Evolutionary conservation across 2,329 filamentous ascomycete genomes (phyloP).

Genomic region (Ophiostoma sp.): DNA sequence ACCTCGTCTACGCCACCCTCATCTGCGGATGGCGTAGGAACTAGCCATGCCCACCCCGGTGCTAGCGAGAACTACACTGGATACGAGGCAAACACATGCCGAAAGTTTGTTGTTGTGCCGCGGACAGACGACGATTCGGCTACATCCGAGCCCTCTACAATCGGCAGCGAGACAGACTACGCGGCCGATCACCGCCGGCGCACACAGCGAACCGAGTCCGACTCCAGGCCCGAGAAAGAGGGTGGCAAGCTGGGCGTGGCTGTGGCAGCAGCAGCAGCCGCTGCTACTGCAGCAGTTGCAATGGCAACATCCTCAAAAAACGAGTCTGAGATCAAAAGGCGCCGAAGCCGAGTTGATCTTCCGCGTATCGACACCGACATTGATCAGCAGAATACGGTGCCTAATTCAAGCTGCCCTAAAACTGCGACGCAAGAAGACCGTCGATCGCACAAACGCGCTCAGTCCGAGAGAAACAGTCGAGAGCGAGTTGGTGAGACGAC

Average conservation of each 20-base stretch:
- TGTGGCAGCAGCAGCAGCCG: conserved; percentile 15
- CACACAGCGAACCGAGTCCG: neutral
- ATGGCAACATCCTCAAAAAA: neutral
- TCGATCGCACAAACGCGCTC: neutral
- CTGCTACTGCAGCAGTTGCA: neutral
- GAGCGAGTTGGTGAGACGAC: conserved; percentile 22
- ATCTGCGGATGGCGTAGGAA: neutral
- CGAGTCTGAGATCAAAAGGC: conserved; percentile 28
- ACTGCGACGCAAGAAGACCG: neutral
- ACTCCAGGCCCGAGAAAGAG: neutral
- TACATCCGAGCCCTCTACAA: conserved; percentile 8
- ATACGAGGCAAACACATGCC: conserved; percentile 42
- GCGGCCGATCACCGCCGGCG: neutral
- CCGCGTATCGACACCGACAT: conserved; percentile 43
- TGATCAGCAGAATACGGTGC: conserved; percentile 29
- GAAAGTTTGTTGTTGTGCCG: conserved; percentile 34
- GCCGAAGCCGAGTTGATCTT: conserved; percentile 39
- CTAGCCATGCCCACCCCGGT: neutral
- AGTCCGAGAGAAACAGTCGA: conserved; percentile 22
- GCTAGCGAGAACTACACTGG: conserved; percentile 12
- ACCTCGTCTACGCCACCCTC: neutral
- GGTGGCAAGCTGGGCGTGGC: conserved; percentile 6
- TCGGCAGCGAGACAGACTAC: neutral
- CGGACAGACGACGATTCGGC: conserved; percentile 28
- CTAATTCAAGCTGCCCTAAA: neutral